Percentiles rank a stretch among this genome's conserved stretches.
phyloP scores from a whole-genome alignment of 2,329 filamentous ascomycete species.

The Fusarium austroafricanum region DNA sequence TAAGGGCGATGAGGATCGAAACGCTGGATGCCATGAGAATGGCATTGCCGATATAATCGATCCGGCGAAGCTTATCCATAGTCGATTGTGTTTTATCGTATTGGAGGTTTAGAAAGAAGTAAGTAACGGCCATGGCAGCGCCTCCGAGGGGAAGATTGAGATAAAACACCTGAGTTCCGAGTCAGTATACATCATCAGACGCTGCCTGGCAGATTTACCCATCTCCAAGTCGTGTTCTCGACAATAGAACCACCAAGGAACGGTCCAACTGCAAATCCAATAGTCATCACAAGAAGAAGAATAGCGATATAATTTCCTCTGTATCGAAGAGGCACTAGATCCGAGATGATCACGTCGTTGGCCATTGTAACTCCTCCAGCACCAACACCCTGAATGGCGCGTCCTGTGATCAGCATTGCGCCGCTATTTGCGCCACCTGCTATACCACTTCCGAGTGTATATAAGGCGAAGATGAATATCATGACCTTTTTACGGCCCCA shows the following conservation, averaged over 20 bases:
- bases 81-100: constrained; percentile 41
- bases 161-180: constrained; percentile 54
- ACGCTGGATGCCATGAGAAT: constrained; percentile 55
- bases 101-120: constrained; percentile 55
- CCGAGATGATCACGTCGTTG: constrained; percentile 52
- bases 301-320: constrained; percentile 57
- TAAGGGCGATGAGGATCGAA: constrained; percentile 57
- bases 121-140: constrained; percentile 45
- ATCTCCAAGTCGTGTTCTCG: constrained; percentile 54
- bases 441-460: constrained; percentile 63
- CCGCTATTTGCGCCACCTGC: constrained; percentile 55
- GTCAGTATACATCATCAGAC: not conserved
- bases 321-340: constrained; percentile 62
- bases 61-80: constrained; percentile 48
- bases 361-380: constrained; percentile 48
- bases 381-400: constrained; percentile 57
- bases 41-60: constrained; percentile 59
- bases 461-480: constrained; percentile 57
- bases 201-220: constrained; percentile 36
- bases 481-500: constrained; percentile 61
- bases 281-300: constrained; percentile 47
- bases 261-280: constrained; percentile 53
- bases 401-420: constrained; percentile 57
- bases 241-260: constrained; percentile 49
- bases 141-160: constrained; percentile 57